phyloP scores from a whole-genome alignment of 768 basidiomycete species.

The Naganishia vaughanmartiniae region DNA sequence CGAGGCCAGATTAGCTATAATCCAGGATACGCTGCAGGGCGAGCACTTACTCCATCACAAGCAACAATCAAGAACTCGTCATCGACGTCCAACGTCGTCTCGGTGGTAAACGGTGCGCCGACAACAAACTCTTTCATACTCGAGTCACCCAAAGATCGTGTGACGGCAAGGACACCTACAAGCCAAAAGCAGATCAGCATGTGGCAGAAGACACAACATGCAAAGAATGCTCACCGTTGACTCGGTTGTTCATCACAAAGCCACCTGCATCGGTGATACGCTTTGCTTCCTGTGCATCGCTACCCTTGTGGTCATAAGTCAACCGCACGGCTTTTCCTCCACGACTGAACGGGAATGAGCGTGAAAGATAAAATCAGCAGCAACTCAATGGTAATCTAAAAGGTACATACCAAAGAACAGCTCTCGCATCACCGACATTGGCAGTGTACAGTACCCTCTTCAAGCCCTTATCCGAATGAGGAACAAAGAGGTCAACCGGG shows the following conservation, averaged over 20 bases:
- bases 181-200: neutral
- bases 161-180: constrained; percentile 84
- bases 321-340: constrained; percentile 84
- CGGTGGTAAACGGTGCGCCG: constrained; percentile 96
- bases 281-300: constrained; percentile 94
- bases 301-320: constrained; percentile 98
- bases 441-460: constrained; percentile 87
- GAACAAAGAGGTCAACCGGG: constrained; percentile 58
- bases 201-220: too few species aligned
- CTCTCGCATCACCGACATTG: constrained; percentile 94
- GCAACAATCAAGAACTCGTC: constrained; percentile 95
- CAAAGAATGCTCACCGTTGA: constrained; percentile 65
- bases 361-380: neutral
- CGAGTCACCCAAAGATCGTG: constrained; percentile 89
- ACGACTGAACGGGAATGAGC: constrained; percentile 54
- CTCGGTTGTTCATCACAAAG: constrained; percentile 96
- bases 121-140: constrained; percentile 99
- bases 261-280: constrained; percentile 96
- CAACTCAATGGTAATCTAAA: neutral
- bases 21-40: neutral
- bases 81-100: constrained; percentile 81
- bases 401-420: constrained; percentile 68
- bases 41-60: constrained; percentile 83
- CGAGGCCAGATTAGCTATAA: neutral
- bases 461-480: constrained; percentile 57